Evolutionary conservation across 192 early-diverging fungal genomes (phyloP).

Genomic region (Funneliformis geosporum): DNA sequence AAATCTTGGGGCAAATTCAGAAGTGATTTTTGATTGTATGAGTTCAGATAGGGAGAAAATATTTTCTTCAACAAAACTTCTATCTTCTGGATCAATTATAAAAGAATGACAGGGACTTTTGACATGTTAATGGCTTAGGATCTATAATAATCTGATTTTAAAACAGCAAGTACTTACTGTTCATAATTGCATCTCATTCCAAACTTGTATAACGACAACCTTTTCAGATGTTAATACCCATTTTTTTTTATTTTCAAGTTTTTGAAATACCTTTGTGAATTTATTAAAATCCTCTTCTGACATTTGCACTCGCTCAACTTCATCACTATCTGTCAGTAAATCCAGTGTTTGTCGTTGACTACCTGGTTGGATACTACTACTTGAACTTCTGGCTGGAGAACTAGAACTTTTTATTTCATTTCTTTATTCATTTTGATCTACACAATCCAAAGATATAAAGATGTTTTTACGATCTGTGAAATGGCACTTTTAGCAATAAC

Average conservation of each 20-base stretch:
- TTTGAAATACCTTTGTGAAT: conserved; percentile 30
- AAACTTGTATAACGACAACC: conserved; percentile 37
- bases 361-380: conserved; percentile 8
- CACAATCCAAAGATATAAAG: conserved; percentile 23
- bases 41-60: conserved; percentile 21
- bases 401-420: conserved; percentile 24
- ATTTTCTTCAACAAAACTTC: conserved; percentile 33
- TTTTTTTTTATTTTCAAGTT: conserved; percentile 32
- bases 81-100: conserved; percentile 28
- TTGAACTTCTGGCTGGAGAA: conserved; percentile 19
- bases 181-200: conserved; percentile 31
- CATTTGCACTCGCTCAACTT: conserved; percentile 12
- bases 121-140: conserved; percentile 24
- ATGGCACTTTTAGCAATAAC: background rate
- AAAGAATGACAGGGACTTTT: conserved; percentile 33
- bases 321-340: conserved; percentile 29
- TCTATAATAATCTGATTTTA: conserved; percentile 30
- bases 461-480: conserved; percentile 3
- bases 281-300: conserved; percentile 18
- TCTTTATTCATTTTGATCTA: conserved; percentile 28
- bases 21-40: conserved; percentile 29
- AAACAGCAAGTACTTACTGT: conserved; percentile 34
- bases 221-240: conserved; percentile 34
- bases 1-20: conserved; percentile 31
- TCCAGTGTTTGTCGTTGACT: background rate